Conservation (phyloP, 768 basidiomycete genomes). For the Tylopilus sp. region DNA sequence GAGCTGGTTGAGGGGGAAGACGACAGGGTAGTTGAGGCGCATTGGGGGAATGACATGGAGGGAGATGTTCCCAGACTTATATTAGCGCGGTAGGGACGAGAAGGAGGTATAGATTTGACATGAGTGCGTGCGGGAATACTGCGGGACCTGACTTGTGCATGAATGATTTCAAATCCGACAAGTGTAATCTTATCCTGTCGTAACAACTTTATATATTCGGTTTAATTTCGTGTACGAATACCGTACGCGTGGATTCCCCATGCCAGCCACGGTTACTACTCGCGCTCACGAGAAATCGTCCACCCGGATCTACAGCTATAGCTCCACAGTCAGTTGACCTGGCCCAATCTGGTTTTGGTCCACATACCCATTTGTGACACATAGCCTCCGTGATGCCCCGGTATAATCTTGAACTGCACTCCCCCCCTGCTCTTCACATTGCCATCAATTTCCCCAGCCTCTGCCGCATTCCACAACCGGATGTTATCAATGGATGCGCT, state of each 20-base stretch:
- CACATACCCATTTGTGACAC: conserved; percentile 89
- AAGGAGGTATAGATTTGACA: conserved; percentile 22
- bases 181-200: conserved; percentile 30
- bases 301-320: conserved; percentile 81
- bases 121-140: conserved; percentile 29
- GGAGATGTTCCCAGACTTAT: conserved; percentile 26
- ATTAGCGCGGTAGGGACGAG: conserved; percentile 31
- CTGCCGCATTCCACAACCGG: conserved; percentile 87
- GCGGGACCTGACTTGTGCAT: conserved; percentile 29
- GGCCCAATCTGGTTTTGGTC: conserved; percentile 6
- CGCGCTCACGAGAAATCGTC: conserved; percentile 83
- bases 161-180: conserved; percentile 28
- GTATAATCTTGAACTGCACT: conserved; percentile 90
- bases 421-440: conserved; percentile 60
- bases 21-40: conserved; percentile 31
- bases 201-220: conserved; percentile 33
- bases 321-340: conserved; percentile 22
- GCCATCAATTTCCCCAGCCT: conserved; percentile 65
- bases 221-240: conserved; percentile 89
- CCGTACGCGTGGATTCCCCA: conserved; percentile 85
- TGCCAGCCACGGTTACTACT: conserved; percentile 95
- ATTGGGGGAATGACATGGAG: conserved; percentile 26
- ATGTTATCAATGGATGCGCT: conserved; percentile 94
- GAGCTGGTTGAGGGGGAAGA: conserved; percentile 36
- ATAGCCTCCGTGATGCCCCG: conserved; percentile 93